Evolutionary conservation across 2,329 filamentous ascomycete species (phyloP).

Genomic region (Camillea tinctor): DNA sequence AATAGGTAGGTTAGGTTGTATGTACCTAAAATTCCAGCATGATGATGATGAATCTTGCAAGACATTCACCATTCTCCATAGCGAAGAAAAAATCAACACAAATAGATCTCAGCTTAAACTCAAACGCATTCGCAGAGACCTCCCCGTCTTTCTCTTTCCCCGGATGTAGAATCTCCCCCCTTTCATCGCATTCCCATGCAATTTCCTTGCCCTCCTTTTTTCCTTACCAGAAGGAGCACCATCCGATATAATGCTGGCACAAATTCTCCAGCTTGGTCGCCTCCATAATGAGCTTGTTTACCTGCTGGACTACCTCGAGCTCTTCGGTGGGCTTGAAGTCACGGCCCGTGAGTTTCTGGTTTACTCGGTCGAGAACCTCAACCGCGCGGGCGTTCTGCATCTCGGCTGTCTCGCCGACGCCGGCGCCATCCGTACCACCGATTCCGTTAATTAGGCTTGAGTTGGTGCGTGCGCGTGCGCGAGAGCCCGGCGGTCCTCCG

Average conservation of each 20-base stretch:
- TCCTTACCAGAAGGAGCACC: constrained; percentile 93
- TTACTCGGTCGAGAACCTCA: constrained; percentile 86
- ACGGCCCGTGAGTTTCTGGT: constrained; percentile 90
- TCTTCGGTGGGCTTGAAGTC: constrained; percentile 89
- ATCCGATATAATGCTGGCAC: constrained; percentile 98
- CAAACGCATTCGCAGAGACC: too few relatives aligned
- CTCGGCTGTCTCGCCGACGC: constrained; percentile 55
- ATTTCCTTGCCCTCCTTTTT: too few relatives aligned
- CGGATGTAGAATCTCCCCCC: too few relatives aligned
- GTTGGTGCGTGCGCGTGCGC: constrained; percentile 59
- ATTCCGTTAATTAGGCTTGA: constrained; percentile 42
- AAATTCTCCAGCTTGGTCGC: constrained; percentile 96
- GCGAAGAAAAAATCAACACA: too few relatives aligned
- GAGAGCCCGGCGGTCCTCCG: constrained; percentile 46
- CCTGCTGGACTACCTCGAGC: constrained; percentile 80
- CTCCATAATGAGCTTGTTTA: constrained; percentile 91
- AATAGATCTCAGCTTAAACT: too few relatives aligned
- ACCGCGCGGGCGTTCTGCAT: constrained; percentile 90
- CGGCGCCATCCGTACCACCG: constrained; percentile 28
- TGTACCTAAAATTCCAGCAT: too few relatives aligned
- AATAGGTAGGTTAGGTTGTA: too few relatives aligned
- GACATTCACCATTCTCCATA: too few relatives aligned
- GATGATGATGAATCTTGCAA: too few relatives aligned
- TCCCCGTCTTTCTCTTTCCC: too few relatives aligned
- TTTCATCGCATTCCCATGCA: too few relatives aligned